A percentile compares a stretch with the other conserved stretches of the same genome.
Evolutionary conservation across 768 basidiomycete species (phyloP).

Genomic region (Hirschioporus abietinus): DNA sequence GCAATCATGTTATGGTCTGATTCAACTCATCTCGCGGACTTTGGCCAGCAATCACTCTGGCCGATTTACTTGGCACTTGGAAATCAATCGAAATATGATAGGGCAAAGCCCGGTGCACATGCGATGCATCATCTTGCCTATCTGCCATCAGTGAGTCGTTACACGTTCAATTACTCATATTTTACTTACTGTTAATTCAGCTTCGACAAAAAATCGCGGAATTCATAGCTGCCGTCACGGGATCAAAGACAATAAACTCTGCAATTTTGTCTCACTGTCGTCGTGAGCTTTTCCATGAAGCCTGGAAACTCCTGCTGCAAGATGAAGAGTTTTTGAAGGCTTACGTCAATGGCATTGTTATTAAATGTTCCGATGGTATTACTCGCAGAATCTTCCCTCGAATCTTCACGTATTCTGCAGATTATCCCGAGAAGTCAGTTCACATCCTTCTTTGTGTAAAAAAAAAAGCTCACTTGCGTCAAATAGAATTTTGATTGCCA

Average conservation of each 20-base stretch:
- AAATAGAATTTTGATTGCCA: conserved; percentile 32
- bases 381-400: conserved; percentile 19
- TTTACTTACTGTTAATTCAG: neutral
- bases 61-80: conserved; percentile 22
- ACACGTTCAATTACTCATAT: neutral
- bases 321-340: conserved; percentile 20
- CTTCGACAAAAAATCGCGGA: conserved; percentile 11
- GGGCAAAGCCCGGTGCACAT: conserved; percentile 13
- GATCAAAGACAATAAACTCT: neutral
- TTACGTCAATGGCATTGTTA: conserved; percentile 22
- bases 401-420: conserved; percentile 25
- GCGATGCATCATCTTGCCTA: conserved; percentile 14
- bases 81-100: conserved; percentile 22
- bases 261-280: conserved; percentile 11
- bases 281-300: conserved; percentile 27
- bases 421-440: conserved; percentile 34
- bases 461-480: neutral
- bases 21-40: conserved; percentile 24
- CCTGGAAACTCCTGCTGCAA: conserved; percentile 20
- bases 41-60: conserved; percentile 26
- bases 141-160: conserved; percentile 11
- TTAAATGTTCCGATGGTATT: conserved; percentile 24
- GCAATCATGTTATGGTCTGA: conserved; percentile 29
- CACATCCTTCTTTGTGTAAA: neutral
- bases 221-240: conserved; percentile 4